Base-by-base conservation (phyloP, 805 yeast genomes). In the Yarrowia sp. region DNA sequence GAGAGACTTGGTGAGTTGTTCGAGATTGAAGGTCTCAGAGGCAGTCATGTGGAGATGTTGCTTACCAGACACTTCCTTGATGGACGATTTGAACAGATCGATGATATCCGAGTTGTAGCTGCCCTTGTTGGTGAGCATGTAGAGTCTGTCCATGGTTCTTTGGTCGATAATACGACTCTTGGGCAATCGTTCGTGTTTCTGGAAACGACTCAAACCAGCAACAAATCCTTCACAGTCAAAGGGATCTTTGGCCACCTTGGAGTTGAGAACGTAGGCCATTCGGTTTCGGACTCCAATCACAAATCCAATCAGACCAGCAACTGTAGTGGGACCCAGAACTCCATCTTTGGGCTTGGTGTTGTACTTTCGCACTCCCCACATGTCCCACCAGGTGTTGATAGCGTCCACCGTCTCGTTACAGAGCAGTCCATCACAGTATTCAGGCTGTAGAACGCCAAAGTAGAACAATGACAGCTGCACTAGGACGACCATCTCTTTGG, bases 331-430 rank as follows among this genome's bases (percentile, higher is more conserved):
- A 0, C 90, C 87, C 69, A 90, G 76, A 0, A 82, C 77, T 0
- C 89, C 89, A 69, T 85, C 86, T 69, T 81, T 83, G 32, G 84
- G 81, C 8, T 71, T 74, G 11, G 73, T 72, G 4, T 77, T 72
- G 70, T 74, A 79, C 73, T 74, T 72, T 32, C 70, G 71, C 52
- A 70, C 71, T 0, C 97, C 97, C 71, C 89, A 84, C 43, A 85
- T 76, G 45, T 81, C 82, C 98, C 98, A 94, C 98, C 98, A 94
- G 55, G 82, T 81, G 1, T 77, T 74, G 32, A 92, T 83, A 0
- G 96, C 96, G 26, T 79, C 82, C 70, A 88, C 89, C 0, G 99
- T 94, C 69, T 84, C 82, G 69, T 86, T 85, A 76, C 98, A 94
- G 2, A 92, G 79, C 15, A 94, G 79, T 0, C 99, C 98, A 78